Percentiles rank a stretch among this genome's conserved stretches.
These are phyloP conservation scores for Piloderma croceum DNA, from an alignment of 768 basidiomycete species.

Conservation along the genomic window DNA sequence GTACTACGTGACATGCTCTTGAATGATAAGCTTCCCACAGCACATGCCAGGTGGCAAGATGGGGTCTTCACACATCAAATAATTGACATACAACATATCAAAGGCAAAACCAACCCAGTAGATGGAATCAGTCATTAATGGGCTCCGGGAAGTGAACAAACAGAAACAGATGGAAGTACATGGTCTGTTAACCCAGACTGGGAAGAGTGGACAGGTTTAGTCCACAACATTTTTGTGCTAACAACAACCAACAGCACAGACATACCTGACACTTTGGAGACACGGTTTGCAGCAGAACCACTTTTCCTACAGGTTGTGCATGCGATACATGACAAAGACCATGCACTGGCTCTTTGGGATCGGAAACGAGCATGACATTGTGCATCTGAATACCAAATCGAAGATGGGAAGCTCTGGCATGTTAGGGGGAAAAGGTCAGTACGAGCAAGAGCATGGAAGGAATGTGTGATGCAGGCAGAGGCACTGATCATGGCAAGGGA, in stretches of 20 bases:
- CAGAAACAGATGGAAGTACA: conserved; percentile 8
- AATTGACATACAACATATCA: conserved; percentile 14
- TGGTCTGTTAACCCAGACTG: conserved; percentile 24
- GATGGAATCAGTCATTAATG: conserved; percentile 23
- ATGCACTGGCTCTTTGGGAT: not conserved
- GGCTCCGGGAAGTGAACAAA: conserved; percentile 14
- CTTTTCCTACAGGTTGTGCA: conserved; percentile 10
- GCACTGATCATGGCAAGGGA: conserved; percentile 3
- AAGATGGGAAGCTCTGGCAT: conserved; percentile 10
- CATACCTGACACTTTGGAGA: conserved; percentile 2
- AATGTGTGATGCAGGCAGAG: conserved; percentile 7
- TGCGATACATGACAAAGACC: not conserved
- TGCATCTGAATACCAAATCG: conserved; percentile 11
- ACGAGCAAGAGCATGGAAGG: not conserved
- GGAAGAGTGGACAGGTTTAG: conserved; percentile 14
- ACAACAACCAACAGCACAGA: too few species aligned
- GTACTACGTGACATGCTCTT: conserved; percentile 21
- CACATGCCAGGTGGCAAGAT: conserved; percentile 25
- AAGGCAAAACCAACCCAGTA: conserved; percentile 17
- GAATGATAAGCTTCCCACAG: conserved; percentile 16
- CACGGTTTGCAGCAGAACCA: conserved; percentile 11
- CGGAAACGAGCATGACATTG: not conserved
- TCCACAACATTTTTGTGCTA: conserved; percentile 8
- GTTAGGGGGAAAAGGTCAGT: conserved; percentile 4
- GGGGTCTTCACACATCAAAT: conserved; percentile 20